Base-by-base conservation (phyloP, 768 basidiomycete genomes). In the Auricularia sp. region DNA sequence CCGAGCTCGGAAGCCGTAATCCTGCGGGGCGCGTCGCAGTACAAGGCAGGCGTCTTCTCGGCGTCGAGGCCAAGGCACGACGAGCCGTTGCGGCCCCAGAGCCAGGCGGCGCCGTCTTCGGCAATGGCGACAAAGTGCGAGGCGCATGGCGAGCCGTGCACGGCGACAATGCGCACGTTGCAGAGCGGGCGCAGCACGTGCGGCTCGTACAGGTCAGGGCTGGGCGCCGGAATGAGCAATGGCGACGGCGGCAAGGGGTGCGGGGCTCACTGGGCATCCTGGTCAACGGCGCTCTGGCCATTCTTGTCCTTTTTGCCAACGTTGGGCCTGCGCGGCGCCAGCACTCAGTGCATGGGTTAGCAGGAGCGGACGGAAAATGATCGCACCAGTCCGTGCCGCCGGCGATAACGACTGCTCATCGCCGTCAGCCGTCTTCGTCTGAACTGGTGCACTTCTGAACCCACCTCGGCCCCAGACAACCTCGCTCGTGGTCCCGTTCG, bases 101-200 rank as follows among this genome's bases (percentile, higher is more conserved):
- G 75, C 87, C 92, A 94, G 8, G 94, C 96, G 45, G 83, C 81
- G 6, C 93, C 94, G 63, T 87, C 82, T 29, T 81, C 69, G 77
- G 91, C 90, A 67, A 94, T 73, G 14, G 80, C 85, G 51, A 94
- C 84, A 69, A 83, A 87, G 72, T 94, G 90, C 71, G 89, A 92
- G 6, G 84, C 84, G 10, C 78, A 82, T 69, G 89, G 90, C 1
- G 89, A 88, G 10, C 90, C 82, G 73, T 94, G 87, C 62, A 94
- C 75, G 7, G 88, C 89, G 24, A 79, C 75, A 10, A 82, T 80
- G 72, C 87, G 85, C 76, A 95, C 81, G 73, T 95, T 94, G 73
- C 85, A 81, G 37, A 98, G 79, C 0, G 93, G 91, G 65, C 96
- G 90, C 18, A 98, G 82, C 70, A 96, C 92, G 75, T 94, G 85